Conservation (phyloP, 257 asterid genomes). For the Primulina tabacum region DNA sequence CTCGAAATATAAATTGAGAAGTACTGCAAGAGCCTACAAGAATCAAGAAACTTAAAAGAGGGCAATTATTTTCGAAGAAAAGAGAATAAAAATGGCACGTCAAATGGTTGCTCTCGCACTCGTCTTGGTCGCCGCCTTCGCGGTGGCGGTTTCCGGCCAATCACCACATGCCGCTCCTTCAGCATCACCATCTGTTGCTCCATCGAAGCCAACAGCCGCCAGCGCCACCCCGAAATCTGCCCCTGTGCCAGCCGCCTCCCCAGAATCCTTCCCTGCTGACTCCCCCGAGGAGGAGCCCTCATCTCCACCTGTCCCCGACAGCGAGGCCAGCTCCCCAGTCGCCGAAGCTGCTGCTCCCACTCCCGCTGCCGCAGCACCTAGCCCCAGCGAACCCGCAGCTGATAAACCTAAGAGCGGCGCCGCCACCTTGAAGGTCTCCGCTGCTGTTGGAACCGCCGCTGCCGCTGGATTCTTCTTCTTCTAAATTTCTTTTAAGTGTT, state of each 20-base stretch:
- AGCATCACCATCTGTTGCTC: slow-evolving; percentile 20
- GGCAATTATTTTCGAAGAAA: background rate
- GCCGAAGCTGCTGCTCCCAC: background rate
- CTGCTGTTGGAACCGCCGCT: slow-evolving; percentile 30
- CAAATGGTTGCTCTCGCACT: slow-evolving; percentile 38
- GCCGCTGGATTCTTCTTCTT: slow-evolving; percentile 35
- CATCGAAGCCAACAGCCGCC: slow-evolving; percentile 8
- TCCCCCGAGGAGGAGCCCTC: slow-evolving; percentile 30
- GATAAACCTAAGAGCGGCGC: slow-evolving; percentile 14
- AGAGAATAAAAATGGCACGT: slow-evolving; percentile 37
- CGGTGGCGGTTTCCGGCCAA: slow-evolving; percentile 32
- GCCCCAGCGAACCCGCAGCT: slow-evolving; percentile 11
- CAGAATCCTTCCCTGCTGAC: slow-evolving; percentile 12
- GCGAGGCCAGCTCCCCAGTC: slow-evolving; percentile 24
- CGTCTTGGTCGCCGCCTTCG: slow-evolving; percentile 33
- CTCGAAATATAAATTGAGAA: background rate
- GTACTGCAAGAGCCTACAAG: background rate
- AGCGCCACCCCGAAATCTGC: background rate
- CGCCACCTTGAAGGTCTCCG: slow-evolving; percentile 32
- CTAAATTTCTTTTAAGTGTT: background rate
- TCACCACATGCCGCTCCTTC: slow-evolving; percentile 30
- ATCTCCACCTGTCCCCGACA: slow-evolving; percentile 37
- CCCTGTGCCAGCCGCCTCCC: background rate
- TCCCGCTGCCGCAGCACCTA: slow-evolving; percentile 22
- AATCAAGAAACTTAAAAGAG: background rate